Evolutionary conservation across 139 green algal species (phyloP), one percentile per base, ranked within the genome.

Genomic region (Chlorella sp.): DNA sequence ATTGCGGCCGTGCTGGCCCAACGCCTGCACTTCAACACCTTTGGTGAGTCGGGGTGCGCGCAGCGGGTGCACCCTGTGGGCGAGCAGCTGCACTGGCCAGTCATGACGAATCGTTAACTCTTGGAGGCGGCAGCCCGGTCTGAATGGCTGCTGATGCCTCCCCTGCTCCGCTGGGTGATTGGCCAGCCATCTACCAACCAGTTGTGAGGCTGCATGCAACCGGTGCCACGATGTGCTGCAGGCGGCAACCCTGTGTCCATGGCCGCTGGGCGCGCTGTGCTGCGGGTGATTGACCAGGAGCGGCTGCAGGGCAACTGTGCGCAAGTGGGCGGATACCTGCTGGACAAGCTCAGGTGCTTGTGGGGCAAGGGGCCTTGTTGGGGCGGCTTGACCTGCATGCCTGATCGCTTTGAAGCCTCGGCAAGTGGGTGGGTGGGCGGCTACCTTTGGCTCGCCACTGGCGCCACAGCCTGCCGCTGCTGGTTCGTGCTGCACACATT

Each of bases 21-120:
- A 56, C 75, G 93, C 38, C 85, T 99, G 75, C 96, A 99, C 90
- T 99, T 99, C 92, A 99, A 99, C 92, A 99, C 97, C 70, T 99
- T 95, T 89, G 97, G 97, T 41, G 96, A 32, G 76, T 22, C 13
- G 11, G n/a, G n/a, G n/a, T n/a, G n/a, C n/a, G n/a, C n/a, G n/a
- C n/a, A n/a, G n/a, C n/a, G n/a, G n/a, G n/a, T n/a, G n/a, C 17
- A 28, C 20, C 6, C 60, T 30, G 60, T 32, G 17, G 17, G 19
- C 22, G 6, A 34, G 60, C 60, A 68, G 17, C 16, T 68, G 60
- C 60, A 30, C 60, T 68, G 16, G 60, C 60, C 60, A 30, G 60
- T 24, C n/a, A n/a, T n/a, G n/a, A n/a, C n/a, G n/a, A n/a, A n/a
- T n/a, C n/a, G n/a, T n/a, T n/a, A n/a, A n/a, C n/a, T n/a, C n/a